These are phyloP conservation scores for Candida vaughaniae DNA, from an alignment of 805 yeast genomes.

Conservation along the genomic window DNA sequence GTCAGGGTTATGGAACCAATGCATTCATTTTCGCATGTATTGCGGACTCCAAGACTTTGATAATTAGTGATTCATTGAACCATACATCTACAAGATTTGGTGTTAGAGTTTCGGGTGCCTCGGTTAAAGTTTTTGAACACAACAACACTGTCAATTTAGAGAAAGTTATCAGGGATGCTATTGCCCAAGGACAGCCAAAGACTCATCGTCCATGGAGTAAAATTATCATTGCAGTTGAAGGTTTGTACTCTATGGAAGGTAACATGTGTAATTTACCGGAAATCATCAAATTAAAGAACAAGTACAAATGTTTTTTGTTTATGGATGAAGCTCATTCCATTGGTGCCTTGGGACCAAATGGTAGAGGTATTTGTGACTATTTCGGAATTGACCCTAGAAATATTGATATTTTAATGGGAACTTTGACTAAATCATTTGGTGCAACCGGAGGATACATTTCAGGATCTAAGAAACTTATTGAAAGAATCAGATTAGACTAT, in stretches of 20 bases:
- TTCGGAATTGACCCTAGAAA: constrained; percentile 74
- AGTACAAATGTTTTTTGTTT: constrained; percentile 85
- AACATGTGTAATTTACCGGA: constrained; percentile 80
- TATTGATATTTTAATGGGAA: constrained; percentile 93
- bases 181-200: constrained; percentile 92
- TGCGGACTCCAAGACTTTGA: constrained; percentile 83
- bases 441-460: constrained; percentile 98
- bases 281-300: constrained; percentile 68
- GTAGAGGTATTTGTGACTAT: constrained; percentile 94
- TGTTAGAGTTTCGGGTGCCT: constrained; percentile 87
- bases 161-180: constrained; percentile 73
- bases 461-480: constrained; percentile 66
- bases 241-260: constrained; percentile 91
- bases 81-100: constrained; percentile 97
- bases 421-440: constrained; percentile 95
- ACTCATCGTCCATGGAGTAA: constrained; percentile 96
- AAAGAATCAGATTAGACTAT: constrained; percentile 69
- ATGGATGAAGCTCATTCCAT: constrained; percentile 98
- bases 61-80: constrained; percentile 90
- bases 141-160: constrained; percentile 85
- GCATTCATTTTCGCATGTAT: constrained; percentile 82
- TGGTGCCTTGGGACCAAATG: constrained; percentile 96
- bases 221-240: constrained; percentile 83
- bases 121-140: constrained; percentile 88
- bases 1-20: constrained; percentile 96